Base-by-base conservation (phyloP, 2,329 filamentous ascomycete species). In the Ambrosiella xylebori region DNA sequence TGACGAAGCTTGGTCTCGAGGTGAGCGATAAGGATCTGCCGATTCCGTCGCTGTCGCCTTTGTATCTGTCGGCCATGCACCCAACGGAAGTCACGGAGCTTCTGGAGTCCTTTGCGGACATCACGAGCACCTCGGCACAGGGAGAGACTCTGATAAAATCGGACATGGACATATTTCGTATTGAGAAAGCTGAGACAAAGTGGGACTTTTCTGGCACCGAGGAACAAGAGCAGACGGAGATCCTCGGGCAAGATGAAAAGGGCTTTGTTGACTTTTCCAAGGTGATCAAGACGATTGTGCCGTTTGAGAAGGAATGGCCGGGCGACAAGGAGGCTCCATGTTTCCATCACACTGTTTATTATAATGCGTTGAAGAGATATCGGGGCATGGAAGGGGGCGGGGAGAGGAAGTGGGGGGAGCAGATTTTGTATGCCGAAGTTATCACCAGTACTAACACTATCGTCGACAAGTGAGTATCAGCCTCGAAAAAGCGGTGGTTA, bases 401-500 rank as follows among this genome's bases (percentile, higher is more conserved):
- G 76, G 81, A 0, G 73, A 78, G 27, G 27, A 27, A 27, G 2
- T 97, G 94, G 74, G 93, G 93, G 3, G 79, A 82, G 55, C 73
- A 79, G 55, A 70, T 98, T 2, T 74, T 97, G 62, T 97, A 97
- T 66, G 90, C 86, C 57, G 88, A 96, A 68, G 88, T 95, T 6
- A 77, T 96, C 13, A 96, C 91, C 2, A 95, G 88, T 68, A 98
- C 93, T 36, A 95, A 91, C 70, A 95, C 90, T 0, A 74, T 97
- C 4, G 76, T 96, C 6, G 93, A 97, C 65, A 95, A 93, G 85
- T 86, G 69, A 62, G 71, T 64, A 8, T 36, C 4, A 17, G 1
- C 0, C 0, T 35, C 9, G 1, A 3, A 3, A 27, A 3, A 27
- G 27, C 4, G 27, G 27, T 3, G 3, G 1, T 12, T 50, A 39